Evolutionary conservation across 2,329 filamentous ascomycete species (phyloP), one percentile per base, ranked within the genome.

Genomic region (Fusarium oligoseptatum): DNA sequence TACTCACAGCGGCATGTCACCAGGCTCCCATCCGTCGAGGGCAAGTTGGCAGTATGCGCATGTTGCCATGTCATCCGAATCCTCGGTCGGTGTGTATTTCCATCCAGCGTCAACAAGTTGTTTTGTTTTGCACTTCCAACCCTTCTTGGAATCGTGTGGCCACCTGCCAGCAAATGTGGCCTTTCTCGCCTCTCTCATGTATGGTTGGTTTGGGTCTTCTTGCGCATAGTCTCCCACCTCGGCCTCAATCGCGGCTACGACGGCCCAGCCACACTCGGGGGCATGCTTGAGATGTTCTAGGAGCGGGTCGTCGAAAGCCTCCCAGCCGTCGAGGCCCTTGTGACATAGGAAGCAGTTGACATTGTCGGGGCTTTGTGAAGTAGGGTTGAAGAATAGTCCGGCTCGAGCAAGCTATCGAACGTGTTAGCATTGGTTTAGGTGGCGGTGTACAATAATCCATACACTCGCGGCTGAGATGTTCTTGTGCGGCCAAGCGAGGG

Each of bases 51-150:
- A 99, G 84, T 98, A 98, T 32, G 94, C 89, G 81, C 97, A 99
- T 12, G 93, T 97, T 11, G 94, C 94, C 85, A 96, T 94, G 82
- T 99, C 97, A 74, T 97, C 92, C 14, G 92, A 94, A 50, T 96
- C 95, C 50, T 90, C 85, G 7, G 91, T 94, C 0, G 97, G 95
- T 27, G 95, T 97, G 83, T 95, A 98, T 80, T 93, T 95, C 95
- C 96, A 99, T 12, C 97, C 97, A 32, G 95, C 94, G 75, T 96
- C 94, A 37, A 94, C 94, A 85, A 98, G 92, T 92, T 97, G 95
- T 76, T 97, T 93, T 0, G 91, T 92, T 82, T 97, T 97, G 85
- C 94, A 97, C 73, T 94, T 92, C 95, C 95, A 98, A 7, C 93
- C 94, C 79, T 92, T 92, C 84, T 97, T 97, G 3, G 87, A 87